These are phyloP conservation scores for Rutstroemia sydowiana DNA, from an alignment of 2,329 filamentous ascomycete species.

Conservation along the genomic window DNA sequence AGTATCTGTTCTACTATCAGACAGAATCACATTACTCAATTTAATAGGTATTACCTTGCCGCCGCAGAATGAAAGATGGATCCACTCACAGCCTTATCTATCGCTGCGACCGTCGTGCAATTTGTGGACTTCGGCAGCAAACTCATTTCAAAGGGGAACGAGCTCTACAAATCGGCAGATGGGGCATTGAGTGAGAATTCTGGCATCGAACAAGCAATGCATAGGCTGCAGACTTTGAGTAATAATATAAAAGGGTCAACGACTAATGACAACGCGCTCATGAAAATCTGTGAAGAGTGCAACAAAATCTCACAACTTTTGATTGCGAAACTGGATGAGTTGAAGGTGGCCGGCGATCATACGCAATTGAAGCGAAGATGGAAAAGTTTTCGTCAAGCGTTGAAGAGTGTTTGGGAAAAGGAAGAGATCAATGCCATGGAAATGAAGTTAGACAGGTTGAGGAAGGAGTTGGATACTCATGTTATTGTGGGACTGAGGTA, in stretches of 20 bases:
- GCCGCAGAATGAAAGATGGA: too few relatives aligned
- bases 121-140: constrained; percentile 15
- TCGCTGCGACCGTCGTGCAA: constrained; percentile 12
- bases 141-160: constrained; percentile 5
- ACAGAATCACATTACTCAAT: too few relatives aligned
- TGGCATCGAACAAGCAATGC: too few relatives aligned
- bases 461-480: constrained; percentile 4
- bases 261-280: neutral
- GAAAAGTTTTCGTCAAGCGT: neutral
- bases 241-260: too few relatives aligned
- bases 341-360: neutral
- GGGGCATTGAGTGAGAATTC: neutral
- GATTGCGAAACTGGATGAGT: neutral
- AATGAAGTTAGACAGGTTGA: neutral
- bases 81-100: constrained; percentile 5
- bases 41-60: too few relatives aligned
- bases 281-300: neutral
- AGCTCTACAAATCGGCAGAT: constrained; percentile 10
- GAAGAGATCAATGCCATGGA: neutral
- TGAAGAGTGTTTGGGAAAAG: constrained; percentile 2
- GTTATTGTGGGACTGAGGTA: neutral
- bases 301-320: neutral
- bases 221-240: too few relatives aligned
- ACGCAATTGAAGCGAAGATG: neutral
- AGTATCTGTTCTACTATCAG: too few relatives aligned